A percentile compares a stretch with the other conserved stretches of the same genome.
phyloP scores from a whole-genome alignment of 2,329 filamentous ascomycete genomes.

The Apiospora sp. region DNA sequence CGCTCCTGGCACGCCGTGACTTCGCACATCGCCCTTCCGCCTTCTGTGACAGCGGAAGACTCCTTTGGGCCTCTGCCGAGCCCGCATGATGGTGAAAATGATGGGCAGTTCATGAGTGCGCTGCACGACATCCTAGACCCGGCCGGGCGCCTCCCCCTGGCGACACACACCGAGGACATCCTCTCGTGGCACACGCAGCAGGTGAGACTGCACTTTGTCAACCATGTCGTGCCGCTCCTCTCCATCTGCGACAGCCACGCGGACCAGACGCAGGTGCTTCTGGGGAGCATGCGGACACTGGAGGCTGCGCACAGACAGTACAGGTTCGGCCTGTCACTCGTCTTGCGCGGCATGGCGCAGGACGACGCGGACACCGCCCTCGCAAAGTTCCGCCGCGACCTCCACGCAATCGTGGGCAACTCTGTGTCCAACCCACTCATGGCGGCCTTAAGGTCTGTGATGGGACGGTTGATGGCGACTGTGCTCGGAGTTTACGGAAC shows the following conservation, averaged over 20 bases:
- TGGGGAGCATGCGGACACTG: slow-evolving; percentile 63
- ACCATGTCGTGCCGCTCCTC: slow-evolving; percentile 65
- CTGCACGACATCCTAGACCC: slow-evolving; percentile 63
- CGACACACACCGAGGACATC: slow-evolving; percentile 62
- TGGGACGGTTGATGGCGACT: slow-evolving; percentile 60
- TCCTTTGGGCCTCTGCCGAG: slow-evolving; percentile 59
- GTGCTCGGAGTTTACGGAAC: slow-evolving; percentile 51
- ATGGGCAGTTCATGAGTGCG: slow-evolving; percentile 58
- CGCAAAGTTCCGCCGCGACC: slow-evolving; percentile 64
- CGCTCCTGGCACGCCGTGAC: slow-evolving; percentile 70
- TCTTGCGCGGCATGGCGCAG: slow-evolving; percentile 56
- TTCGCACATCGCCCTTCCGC: slow-evolving; percentile 61
- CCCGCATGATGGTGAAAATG: slow-evolving; percentile 49
- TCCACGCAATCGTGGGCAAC: slow-evolving; percentile 71
- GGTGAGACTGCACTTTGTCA: slow-evolving; percentile 66
- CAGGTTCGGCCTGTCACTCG: slow-evolving; percentile 59
- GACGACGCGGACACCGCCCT: slow-evolving; percentile 48
- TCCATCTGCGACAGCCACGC: slow-evolving; percentile 53
- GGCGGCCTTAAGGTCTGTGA: slow-evolving; percentile 60
- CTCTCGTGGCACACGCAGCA: slow-evolving; percentile 68
- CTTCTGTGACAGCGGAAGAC: slow-evolving; percentile 62
- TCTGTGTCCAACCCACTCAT: slow-evolving; percentile 63
- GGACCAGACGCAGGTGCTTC: slow-evolving; percentile 55
- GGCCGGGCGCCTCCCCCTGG: slow-evolving; percentile 53
- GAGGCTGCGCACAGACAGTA: slow-evolving; percentile 67